Percentiles rank a stretch among this genome's conserved stretches.
Evolutionary conservation across 805 yeast species (phyloP).

Genomic region (Teunomyces kruisii): DNA sequence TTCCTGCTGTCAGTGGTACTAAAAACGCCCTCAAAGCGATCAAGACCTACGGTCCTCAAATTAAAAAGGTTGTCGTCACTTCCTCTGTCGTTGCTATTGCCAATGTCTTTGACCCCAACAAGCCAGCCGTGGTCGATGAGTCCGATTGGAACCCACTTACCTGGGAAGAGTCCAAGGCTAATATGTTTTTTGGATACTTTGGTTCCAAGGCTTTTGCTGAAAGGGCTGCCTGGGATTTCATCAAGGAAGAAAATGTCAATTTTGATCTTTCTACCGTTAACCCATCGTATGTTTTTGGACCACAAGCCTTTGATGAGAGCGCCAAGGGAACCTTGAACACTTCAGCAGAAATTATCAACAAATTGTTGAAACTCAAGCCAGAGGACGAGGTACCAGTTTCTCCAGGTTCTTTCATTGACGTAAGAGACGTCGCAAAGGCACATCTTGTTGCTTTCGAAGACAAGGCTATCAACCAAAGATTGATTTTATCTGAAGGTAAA

Average conservation of each 20-base stretch:
- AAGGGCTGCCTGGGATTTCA: slow-evolving; percentile 31
- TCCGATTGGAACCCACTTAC: slow-evolving; percentile 9
- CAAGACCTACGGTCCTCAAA: slow-evolving; percentile 42
- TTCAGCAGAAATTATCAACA: slow-evolving; percentile 11
- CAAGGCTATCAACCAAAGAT: slow-evolving; percentile 10
- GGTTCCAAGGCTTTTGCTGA: slow-evolving; percentile 38
- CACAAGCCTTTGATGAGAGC: slow-evolving; percentile 15
- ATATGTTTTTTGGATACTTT: slow-evolving; percentile 20
- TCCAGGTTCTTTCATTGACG: slow-evolving; percentile 13
- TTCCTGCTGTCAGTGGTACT: slow-evolving; percentile 61
- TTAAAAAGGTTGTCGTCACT: slow-evolving; percentile 53
- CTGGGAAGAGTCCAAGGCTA: slow-evolving; percentile 17
- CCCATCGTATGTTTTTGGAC: slow-evolving; percentile 18
- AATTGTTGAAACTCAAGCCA: slow-evolving; percentile 6
- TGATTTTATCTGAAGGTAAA: slow-evolving; percentile 10
- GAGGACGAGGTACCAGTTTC: slow-evolving; percentile 3
- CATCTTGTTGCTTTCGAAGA: slow-evolving; percentile 15
- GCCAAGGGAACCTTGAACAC: slow-evolving; percentile 13
- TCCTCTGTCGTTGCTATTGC: slow-evolving; percentile 42
- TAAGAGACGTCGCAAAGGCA: slow-evolving; percentile 21
- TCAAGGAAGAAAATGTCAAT: slow-evolving; percentile 11
- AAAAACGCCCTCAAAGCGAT: slow-evolving; percentile 47
- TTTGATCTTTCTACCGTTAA: slow-evolving; percentile 12
- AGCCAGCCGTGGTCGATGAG: not conserved
- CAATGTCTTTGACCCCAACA: not conserved